Base-by-base conservation (phyloP, 805 yeast genomes). In the Komagataella pastoris region DNA sequence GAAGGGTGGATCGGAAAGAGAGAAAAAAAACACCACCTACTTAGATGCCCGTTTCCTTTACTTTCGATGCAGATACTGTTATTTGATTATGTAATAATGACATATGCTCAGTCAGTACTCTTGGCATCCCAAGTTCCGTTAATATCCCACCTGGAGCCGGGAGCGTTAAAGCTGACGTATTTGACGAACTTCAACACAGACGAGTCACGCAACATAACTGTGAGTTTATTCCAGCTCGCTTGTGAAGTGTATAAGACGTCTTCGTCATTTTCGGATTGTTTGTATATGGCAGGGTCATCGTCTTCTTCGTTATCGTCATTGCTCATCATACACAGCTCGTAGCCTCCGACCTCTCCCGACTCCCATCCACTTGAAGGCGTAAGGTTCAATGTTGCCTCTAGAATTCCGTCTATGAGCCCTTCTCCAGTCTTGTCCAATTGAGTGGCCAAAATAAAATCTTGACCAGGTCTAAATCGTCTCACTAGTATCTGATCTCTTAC, bases 111-210 rank as follows among this genome's bases (percentile, higher is more conserved):
- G 6, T 47, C 80, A 3, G 61, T 71, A 24, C 70, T 71, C 55
- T 72, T 76, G 24, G 87, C 83, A 57, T 79, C 81, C 93, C 96
- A 91, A 59, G 83, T 85, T 52, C 84, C 80, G 40, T 74, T 73
- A 46, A 93, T 71, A 62, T 93, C 99, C 96, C 96, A 93, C 62
- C 99, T 75, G 46, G 93, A 82, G 1, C 97, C 96, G 54, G 81
- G 81, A 5, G 98, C 97, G 55, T 79, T 79, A 65, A 79, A 79
- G 61, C 96, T 86, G 17, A 91, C 91, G 59, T 93, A 93, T 64
- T 93, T 93, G 58, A 93, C 81, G 66, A 93, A 93, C 65, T 90
- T 85, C 67, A 95, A 70, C n/a, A 91, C 90, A 49, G 82, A 77
- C 7, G 85, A 80, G 62, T 93, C 98, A 60, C 97, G 74, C 56